Percentiles rank a stretch among this genome's conserved stretches.
Evolutionary conservation across 164 flowering plant genomes (phyloP).

Genomic region (Piper betle): DNA sequence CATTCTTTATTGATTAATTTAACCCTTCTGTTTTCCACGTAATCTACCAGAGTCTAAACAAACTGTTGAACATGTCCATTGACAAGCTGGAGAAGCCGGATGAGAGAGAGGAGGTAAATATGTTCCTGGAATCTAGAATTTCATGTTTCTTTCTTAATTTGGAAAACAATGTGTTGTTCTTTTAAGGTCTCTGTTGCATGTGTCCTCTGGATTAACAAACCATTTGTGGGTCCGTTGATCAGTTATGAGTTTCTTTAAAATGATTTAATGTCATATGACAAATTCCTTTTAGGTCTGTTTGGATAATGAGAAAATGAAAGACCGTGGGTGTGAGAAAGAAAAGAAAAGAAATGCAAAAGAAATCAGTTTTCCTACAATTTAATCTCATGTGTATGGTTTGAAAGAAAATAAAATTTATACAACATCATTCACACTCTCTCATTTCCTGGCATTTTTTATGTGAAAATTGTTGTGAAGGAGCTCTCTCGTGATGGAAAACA

Average conservation of each 20-base stretch:
- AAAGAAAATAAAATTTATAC: too few species aligned
- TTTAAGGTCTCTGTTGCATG: neutral
- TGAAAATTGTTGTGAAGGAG: too few species aligned
- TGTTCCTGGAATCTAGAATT: neutral
- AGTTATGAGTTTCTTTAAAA: neutral
- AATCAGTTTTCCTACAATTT: too few species aligned
- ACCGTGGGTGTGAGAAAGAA: too few species aligned
- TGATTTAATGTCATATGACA: too few species aligned
- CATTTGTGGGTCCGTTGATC: neutral
- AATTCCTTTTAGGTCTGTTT: too few species aligned
- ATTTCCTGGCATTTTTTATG: too few species aligned
- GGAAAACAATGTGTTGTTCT: neutral
- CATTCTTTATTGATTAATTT: neutral
- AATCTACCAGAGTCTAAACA: slow-evolving; percentile 42
- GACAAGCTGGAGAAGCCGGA: slow-evolving; percentile 15
- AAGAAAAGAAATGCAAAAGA: too few species aligned
- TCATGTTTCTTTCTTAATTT: neutral
- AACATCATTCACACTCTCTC: too few species aligned
- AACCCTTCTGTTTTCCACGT: slow-evolving; percentile 1
- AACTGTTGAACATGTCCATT: slow-evolving; percentile 33
- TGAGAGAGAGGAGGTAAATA: neutral
- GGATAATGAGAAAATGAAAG: too few species aligned
- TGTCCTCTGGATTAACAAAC: neutral
- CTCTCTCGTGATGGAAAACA: too few species aligned
- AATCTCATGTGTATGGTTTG: too few species aligned